Evolutionary conservation across 208 protist genomes (phyloP), one percentile per base, ranked within the genome.

Genomic region (Acanthamoeba sp.): DNA sequence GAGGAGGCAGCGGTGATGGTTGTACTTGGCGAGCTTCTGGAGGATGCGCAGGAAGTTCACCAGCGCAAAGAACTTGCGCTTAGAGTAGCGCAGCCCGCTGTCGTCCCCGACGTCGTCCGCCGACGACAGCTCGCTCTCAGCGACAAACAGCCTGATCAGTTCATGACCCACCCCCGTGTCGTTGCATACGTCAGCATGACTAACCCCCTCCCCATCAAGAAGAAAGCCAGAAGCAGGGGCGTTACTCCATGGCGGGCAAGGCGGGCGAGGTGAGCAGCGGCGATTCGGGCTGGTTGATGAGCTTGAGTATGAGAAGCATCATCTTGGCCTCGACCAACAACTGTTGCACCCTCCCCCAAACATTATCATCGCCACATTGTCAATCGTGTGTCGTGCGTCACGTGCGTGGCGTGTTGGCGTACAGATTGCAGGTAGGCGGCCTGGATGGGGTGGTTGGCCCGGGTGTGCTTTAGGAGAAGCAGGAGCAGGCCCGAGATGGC

Each of bases 41-140:
- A 93, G 48, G 45, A 93, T 55, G 59, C 89, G 89, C 57, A 93
- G 52, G 89, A 93, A 64, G 27, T 93, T 93, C 38, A 93, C 89
- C 36, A 93, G 42, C 1, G 89, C 40, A n/a, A 93, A 93, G 69
- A 69, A 93, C 32, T 93, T 93, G 38, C 89, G 57, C 62, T 50
- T 69, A 0, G 48, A 93, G 34, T 84, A 82, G 40, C 50, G 40
- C 32, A 24, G 14, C 20, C 22, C 52, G 16, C 32, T 27, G 78
- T 48, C 42, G 36, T 50, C 45, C 22, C 24, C 73, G 24, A 24
- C 14, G 42, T 42, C 73, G 22, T 50, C 42, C 16, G 10, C 40
- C 42, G 73, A n/a, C 36, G 18, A 32, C 18, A 16, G 16, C 42
- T 93, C 88, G 64, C 64, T 59, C 42, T 90, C 84, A 29, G 34